A percentile compares a stretch with the other conserved stretches of the same genome.
Evolutionary conservation across 164 flowering plant genomes (phyloP).

Genomic region (Stephania cephalantha): DNA sequence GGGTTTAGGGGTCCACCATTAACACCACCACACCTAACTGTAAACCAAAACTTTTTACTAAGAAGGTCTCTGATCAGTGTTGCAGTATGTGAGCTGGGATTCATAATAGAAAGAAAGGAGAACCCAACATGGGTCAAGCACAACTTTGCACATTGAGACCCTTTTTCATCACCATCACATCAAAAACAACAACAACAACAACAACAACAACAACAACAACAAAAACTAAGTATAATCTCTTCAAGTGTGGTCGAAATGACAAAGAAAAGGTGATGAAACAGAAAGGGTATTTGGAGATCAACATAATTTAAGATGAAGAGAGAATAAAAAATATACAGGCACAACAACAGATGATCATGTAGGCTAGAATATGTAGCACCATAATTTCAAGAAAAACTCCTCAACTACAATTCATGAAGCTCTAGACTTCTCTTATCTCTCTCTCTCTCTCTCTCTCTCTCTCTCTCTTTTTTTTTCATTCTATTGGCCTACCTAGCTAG

Average conservation of each 20-base stretch:
- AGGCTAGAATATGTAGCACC: not conserved
- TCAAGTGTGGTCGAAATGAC: too few relatives aligned
- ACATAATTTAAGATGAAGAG: not conserved
- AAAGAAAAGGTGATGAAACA: not conserved
- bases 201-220: not conserved
- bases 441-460: not conserved
- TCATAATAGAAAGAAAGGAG: not conserved
- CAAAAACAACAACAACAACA: not conserved
- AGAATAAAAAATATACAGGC: not conserved
- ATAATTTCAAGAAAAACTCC: too few relatives aligned
- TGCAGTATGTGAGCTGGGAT: not conserved
- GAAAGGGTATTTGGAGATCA: not conserved
- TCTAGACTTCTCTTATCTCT: not conserved
- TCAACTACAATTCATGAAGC: not conserved
- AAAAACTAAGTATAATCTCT: not conserved
- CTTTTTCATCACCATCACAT: too few relatives aligned
- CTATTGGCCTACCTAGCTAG: not conserved
- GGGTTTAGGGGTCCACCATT: not conserved
- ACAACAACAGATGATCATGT: slow-evolving; percentile 1
- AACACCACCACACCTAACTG: not conserved
- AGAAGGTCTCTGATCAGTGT: not conserved
- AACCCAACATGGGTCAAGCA: too few relatives aligned
- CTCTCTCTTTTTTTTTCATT: not conserved
- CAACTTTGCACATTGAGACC: too few relatives aligned
- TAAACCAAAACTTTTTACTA: not conserved